These are phyloP conservation scores for Babesia bovis DNA, from an alignment of 169 alveolate species.

Conservation along the genomic window DNA sequence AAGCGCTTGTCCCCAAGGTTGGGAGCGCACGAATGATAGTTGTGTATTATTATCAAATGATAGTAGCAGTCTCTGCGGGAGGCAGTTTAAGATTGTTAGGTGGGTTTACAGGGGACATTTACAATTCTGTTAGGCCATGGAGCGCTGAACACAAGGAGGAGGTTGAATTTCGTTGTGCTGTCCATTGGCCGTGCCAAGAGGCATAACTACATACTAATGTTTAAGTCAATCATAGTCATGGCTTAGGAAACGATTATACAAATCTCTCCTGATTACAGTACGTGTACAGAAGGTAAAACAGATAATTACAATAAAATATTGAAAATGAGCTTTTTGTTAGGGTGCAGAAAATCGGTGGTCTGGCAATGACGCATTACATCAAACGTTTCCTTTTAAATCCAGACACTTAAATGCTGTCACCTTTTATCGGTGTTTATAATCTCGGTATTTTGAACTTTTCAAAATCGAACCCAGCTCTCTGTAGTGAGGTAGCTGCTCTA, in stretches of 20 bases:
- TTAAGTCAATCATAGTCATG: too few relatives aligned
- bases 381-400: too few relatives aligned
- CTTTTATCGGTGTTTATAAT: background rate
- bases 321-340: too few relatives aligned
- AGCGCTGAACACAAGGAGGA: slow-evolving; percentile 66
- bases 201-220: background rate
- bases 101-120: too few relatives aligned
- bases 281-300: too few relatives aligned
- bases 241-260: too few relatives aligned
- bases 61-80: slow-evolving; percentile 20
- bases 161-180: slow-evolving; percentile 66
- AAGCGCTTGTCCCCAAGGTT: slow-evolving; percentile 53
- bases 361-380: too few relatives aligned
- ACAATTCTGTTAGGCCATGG: slow-evolving; percentile 37
- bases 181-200: slow-evolving; percentile 71
- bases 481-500: slow-evolving; percentile 5
- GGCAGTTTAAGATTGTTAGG: slow-evolving; percentile 36
- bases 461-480: slow-evolving; percentile 44
- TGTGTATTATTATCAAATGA: slow-evolving; percentile 2
- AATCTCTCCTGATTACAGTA: too few relatives aligned
- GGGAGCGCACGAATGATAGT: slow-evolving; percentile 14
- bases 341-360: too few relatives aligned
- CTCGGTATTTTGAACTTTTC: slow-evolving; percentile 21
- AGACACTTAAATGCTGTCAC: too few relatives aligned
- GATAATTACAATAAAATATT: too few relatives aligned